These are phyloP conservation scores for Fusarium avenaceum DNA, from an alignment of 2,329 filamentous ascomycete species.

Conservation along the genomic window DNA sequence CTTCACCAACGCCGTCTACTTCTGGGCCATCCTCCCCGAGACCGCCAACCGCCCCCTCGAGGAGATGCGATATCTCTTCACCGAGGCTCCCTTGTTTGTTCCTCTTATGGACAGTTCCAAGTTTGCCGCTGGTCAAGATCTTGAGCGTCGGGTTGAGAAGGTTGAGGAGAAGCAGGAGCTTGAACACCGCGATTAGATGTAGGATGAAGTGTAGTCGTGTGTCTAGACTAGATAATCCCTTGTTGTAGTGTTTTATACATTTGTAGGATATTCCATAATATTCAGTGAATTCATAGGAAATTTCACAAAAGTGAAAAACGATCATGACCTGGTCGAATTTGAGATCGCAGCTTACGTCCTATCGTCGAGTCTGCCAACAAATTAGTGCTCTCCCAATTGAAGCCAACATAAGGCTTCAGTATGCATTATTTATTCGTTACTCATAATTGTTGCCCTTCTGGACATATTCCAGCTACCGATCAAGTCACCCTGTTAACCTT, in stretches of 20 bases:
- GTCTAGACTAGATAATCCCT: no score
- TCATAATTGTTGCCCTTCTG: not conserved
- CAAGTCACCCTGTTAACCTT: not conserved
- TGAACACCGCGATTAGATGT: conserved; percentile 9
- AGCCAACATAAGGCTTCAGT: not conserved
- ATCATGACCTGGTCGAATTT: no score
- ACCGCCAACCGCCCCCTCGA: conserved; percentile 74
- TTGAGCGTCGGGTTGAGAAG: conserved; percentile 20
- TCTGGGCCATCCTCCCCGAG: conserved; percentile 76
- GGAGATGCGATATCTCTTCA: conserved; percentile 77
- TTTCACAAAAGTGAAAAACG: no score
- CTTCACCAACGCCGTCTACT: conserved; percentile 63
- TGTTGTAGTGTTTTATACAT: no score
- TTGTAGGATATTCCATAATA: no score
- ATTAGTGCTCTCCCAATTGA: not conserved
- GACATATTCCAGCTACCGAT: no score
- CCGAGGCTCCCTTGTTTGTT: conserved; percentile 54
- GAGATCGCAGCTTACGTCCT: no score
- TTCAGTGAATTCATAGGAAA: no score
- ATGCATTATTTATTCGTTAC: not conserved
- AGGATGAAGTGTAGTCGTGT: not conserved
- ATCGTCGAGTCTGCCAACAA: no score
- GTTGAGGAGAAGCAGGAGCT: conserved; percentile 29
- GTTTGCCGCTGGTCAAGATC: conserved; percentile 21
- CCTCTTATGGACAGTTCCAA: conserved; percentile 46